Conservation (phyloP, 2,329 filamentous ascomycete genomes). For the Fusarium piperis region DNA sequence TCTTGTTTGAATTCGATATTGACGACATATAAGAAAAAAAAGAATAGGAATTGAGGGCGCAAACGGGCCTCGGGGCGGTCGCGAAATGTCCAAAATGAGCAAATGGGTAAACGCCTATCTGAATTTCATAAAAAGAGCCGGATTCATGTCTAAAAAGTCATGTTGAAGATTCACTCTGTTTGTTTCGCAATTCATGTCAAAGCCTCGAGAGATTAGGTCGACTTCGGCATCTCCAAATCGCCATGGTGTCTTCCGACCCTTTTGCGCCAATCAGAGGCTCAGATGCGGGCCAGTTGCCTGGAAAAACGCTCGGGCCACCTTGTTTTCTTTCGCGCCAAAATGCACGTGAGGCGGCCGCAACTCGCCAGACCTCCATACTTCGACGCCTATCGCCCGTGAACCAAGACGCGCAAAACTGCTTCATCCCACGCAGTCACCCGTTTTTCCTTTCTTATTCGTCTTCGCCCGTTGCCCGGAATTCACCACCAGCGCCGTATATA, state of each 20-base stretch:
- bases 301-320: constrained; percentile 34
- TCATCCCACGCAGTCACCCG: constrained; percentile 25
- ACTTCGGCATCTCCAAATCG: constrained; percentile 27
- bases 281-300: constrained; percentile 35
- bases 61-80: neutral
- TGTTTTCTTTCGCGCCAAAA: constrained; percentile 38
- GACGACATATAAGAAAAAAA: constrained; percentile 2
- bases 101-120: neutral
- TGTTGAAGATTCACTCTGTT: constrained; percentile 13
- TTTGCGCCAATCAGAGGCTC: constrained; percentile 22
- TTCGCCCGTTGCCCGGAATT: constrained; percentile 9
- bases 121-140: neutral
- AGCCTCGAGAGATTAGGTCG: constrained; percentile 15
- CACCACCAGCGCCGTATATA: constrained; percentile 13
- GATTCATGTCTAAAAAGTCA: neutral
- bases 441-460: constrained; percentile 5
- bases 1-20: constrained; percentile 16
- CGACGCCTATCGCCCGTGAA: constrained; percentile 25
- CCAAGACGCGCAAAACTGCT: constrained; percentile 37
- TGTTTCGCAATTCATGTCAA: constrained; percentile 21
- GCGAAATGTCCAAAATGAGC: constrained; percentile 16
- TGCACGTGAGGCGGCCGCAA: constrained; percentile 37
- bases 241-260: constrained; percentile 8
- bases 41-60: constrained; percentile 32
- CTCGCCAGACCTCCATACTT: constrained; percentile 32